Conservation (phyloP, 2,329 filamentous ascomycete species). For the Aspergillus hortae region DNA sequence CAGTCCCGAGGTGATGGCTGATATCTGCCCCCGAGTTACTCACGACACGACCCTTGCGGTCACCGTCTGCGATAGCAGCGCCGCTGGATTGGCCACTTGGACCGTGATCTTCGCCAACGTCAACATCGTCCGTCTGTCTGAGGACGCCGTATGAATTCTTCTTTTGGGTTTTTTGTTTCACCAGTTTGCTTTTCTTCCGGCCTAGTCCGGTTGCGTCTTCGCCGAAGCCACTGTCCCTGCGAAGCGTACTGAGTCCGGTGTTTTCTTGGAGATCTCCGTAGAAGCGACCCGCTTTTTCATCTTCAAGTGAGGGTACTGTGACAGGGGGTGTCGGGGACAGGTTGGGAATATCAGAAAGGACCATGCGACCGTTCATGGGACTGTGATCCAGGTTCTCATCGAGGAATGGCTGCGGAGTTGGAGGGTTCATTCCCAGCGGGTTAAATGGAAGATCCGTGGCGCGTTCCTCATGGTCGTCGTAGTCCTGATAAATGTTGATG, state of each 20-base stretch:
- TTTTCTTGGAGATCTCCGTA: constrained; percentile 36
- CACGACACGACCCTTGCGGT: constrained; percentile 43
- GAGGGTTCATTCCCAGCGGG: constrained; percentile 46
- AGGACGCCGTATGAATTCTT: constrained; percentile 32
- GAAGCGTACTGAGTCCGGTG: constrained; percentile 18
- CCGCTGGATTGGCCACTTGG: constrained; percentile 9
- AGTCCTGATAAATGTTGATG: constrained; percentile 32
- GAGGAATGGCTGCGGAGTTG: constrained; percentile 36
- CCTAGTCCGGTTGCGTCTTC: constrained; percentile 11
- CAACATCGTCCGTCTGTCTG: constrained; percentile 28
- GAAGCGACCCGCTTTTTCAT: constrained; percentile 33
- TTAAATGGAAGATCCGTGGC: constrained; percentile 29
- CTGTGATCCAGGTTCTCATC: constrained; percentile 21
- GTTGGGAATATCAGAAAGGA: constrained; percentile 33
- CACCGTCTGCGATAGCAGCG: constrained; percentile 22
- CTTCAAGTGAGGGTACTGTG: constrained; percentile 25
- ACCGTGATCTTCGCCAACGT: constrained; percentile 21
- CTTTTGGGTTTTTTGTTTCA: constrained; percentile 33
- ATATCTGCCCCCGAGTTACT: constrained; percentile 42
- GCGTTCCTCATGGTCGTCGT: constrained; percentile 17
- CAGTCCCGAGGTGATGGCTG: constrained; percentile 22
- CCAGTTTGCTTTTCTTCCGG: constrained; percentile 28
- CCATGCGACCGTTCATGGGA: constrained; percentile 27
- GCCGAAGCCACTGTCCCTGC: constrained; percentile 18
- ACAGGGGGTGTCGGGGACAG: constrained; percentile 25